A percentile compares a stretch with the other conserved stretches of the same genome.
phyloP scores from a whole-genome alignment of 2,329 filamentous ascomycete species.

The Hypoxylon sp. region DNA sequence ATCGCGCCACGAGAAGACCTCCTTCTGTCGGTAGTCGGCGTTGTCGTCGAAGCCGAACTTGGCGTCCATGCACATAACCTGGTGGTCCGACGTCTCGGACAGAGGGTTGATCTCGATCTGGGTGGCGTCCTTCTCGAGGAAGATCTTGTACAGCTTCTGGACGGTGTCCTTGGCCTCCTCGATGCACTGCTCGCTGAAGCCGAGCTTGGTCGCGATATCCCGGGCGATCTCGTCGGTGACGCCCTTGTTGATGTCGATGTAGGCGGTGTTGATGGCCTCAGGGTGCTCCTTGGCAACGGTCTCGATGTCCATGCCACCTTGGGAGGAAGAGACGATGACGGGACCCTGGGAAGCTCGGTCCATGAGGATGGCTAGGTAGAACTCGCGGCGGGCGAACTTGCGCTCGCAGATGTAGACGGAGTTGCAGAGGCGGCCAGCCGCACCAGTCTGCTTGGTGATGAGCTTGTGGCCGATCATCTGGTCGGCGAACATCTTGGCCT shows the following conservation, averaged over 20 bases:
- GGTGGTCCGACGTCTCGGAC: conserved; percentile 96
- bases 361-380: conserved; percentile 99
- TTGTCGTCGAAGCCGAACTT: conserved; percentile 99
- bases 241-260: conserved; percentile 91
- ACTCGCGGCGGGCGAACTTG: conserved; percentile 98
- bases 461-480: conserved; percentile 99
- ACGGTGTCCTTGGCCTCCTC: conserved; percentile 95
- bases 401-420: conserved; percentile 99
- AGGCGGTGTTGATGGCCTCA: conserved; percentile 92
- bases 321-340: conserved; percentile 96
- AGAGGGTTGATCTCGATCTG: conserved; percentile 99
- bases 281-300: conserved; percentile 97
- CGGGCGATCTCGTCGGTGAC: conserved; percentile 95
- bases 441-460: conserved; percentile 98
- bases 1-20: conserved; percentile 93
- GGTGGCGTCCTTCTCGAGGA: conserved; percentile 97
- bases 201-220: conserved; percentile 88
- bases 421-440: conserved; percentile 91
- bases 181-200: conserved; percentile 97
- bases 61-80: conserved; percentile 99
- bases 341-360: conserved; percentile 90
- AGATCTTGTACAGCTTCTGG: conserved; percentile 98
- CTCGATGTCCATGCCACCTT: conserved; percentile 99
- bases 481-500: conserved; percentile 95
- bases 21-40: conserved; percentile 97